A percentile compares a stretch with the other conserved stretches of the same genome.
These are phyloP conservation scores for Datisca glomerata DNA, from an alignment of 306 rosid species.

Conservation along the genomic window DNA sequence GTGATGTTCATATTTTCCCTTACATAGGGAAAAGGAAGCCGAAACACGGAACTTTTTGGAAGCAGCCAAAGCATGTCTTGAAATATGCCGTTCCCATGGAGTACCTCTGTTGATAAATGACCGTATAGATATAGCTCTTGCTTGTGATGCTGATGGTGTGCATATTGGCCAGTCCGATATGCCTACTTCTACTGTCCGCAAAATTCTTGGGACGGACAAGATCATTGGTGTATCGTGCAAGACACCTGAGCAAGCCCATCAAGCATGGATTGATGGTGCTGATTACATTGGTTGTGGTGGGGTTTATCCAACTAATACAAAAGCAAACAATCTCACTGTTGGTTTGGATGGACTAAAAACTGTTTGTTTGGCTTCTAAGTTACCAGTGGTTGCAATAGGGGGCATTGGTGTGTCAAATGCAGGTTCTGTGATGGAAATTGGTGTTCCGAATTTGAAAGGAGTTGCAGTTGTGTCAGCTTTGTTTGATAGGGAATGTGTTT, in stretches of 20 bases:
- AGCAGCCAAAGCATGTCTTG: slow-evolving; percentile 58
- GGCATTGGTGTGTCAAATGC: slow-evolving; percentile 64
- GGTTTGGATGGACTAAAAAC: slow-evolving; percentile 66
- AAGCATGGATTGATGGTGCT: slow-evolving; percentile 80
- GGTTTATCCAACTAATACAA: slow-evolving; percentile 73
- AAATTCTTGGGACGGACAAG: slow-evolving; percentile 70
- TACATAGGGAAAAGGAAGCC: slow-evolving; percentile 84
- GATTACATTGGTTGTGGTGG: slow-evolving; percentile 89
- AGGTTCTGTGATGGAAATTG: slow-evolving; percentile 47
- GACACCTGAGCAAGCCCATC: slow-evolving; percentile 72
- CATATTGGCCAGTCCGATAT: slow-evolving; percentile 95
- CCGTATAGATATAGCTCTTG: slow-evolving; percentile 76
- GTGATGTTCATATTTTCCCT: too few relatives aligned
- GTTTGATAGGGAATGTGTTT: slow-evolving; percentile 61
- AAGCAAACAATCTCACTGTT: slow-evolving; percentile 52
- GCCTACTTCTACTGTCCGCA: slow-evolving; percentile 44
- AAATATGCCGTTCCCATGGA: slow-evolving; percentile 59
- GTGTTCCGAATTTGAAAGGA: slow-evolving; percentile 56
- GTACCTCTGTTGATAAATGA: slow-evolving; percentile 78
- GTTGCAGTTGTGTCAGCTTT: slow-evolving; percentile 82
- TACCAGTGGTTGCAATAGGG: slow-evolving; percentile 94
- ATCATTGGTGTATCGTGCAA: slow-evolving; percentile 92
- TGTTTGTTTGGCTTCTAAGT: slow-evolving; percentile 54
- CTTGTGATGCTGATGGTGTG: slow-evolving; percentile 88
- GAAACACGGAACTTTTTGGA: slow-evolving; percentile 64